Base-by-base conservation (phyloP, 768 basidiomycete species). In the Dictyophora rubrovolvata region DNA sequence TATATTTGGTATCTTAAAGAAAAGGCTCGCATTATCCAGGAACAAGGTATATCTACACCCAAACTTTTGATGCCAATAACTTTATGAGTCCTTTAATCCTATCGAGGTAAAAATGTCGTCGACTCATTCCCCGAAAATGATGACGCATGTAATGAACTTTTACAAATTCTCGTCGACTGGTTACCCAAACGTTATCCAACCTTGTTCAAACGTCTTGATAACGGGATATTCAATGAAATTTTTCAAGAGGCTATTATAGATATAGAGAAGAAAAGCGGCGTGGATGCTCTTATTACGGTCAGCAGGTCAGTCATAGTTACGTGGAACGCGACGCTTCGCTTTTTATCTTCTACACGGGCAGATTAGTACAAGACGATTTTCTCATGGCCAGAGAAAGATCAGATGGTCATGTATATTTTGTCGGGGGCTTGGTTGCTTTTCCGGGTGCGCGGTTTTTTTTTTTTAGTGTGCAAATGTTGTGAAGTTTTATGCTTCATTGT, bases 141-240 rank as follows among this genome's bases (percentile, higher is more conserved):
- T 62, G 64, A 56, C 0, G 79, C 79, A 0, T 80, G 78, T 62
- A 64, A 64, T 28, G 82, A 84, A 64, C 73, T 81, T 56, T 74
- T 79, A 73, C 74, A 79, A 59, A 80, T 78, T 73, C 76, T 78
- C 37, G 70, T 84, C 48, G 78, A 82, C 61, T 83, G 75, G 62
- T 67, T 84, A 47, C 82, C 78, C 48, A 72, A 71, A 28, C 74
- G 81, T n/a, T 83, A 82, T 63, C 81, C 83, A 10, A 73, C 73
- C 8, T 76, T 78, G 28, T 83, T 84, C 63, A 63, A 67, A 8
- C 47, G 48, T 16, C 50, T 70, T 3, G 65, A 61, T 33, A 51
- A 55, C 10, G 67, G 68, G 0, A 70, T 73, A 37, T 62, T 55
- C 50, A 73, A 71, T 63, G 65, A 68, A 47, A 64, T 70, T 2